Evolutionary conservation across 371 early-diverging fungal genomes (phyloP), one percentile per base, ranked within the genome.

Genomic region (Rhizomucor pusillus): DNA sequence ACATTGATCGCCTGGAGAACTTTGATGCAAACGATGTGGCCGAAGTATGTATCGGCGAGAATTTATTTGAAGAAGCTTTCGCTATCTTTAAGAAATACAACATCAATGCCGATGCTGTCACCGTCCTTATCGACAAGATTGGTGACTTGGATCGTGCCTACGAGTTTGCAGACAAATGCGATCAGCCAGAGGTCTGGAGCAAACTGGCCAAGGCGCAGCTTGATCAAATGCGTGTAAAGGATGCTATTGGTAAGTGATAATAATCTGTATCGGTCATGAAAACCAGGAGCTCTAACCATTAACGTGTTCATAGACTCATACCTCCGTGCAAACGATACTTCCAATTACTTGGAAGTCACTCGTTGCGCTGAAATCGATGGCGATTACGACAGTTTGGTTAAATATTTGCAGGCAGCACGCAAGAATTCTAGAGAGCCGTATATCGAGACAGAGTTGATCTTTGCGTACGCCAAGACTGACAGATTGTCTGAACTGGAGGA

Each of bases 21-120:
- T 98, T 85, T 73, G 97, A 97, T 62, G 94, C 93, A 1, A 85
- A 92, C 1, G 97, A 99, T 63, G 92, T 99, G 72, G 99, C 99
- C 16, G 87, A 90, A 52, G 91, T 95, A 52, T 95, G 95, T 61
- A 84, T 96, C 62, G 89, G 87, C 44, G 86, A 85, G 60, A 89
- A 88, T 35, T 71, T 98, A 52, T 92, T 73, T 59, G 98, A 98
- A 73, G 98, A 99, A 74, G 98, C 98, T 1, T 97, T 97, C 68
- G 70, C 82, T 43, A 95, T 98, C 65, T 97, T 90, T 82, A 92
- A 93, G 74, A 93, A 92, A 66, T 86, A 91, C 66, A 89, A 91
- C 34, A 90, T 91, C 53, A 85, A 92, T 76, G 84, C 79, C 16
- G 85, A 87, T 52, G 99, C 95, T 9, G 81, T 97, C 47, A 82